Conservation (phyloP, 2,329 filamentous ascomycete species). For the Colletotrichum eleusines region DNA sequence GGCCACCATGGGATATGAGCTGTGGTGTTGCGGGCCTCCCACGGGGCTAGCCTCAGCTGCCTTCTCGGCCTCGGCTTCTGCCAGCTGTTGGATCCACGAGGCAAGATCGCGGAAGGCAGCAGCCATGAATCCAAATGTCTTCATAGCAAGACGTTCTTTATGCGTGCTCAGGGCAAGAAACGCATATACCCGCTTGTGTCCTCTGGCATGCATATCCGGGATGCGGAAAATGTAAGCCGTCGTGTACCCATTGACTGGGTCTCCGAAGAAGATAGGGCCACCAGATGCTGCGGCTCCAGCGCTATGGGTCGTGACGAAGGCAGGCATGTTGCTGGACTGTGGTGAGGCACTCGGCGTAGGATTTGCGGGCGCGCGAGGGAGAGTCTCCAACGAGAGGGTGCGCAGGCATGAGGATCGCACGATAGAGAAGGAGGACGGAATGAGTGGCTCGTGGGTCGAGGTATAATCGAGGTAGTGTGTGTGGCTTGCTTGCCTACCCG, state of each 20-base stretch:
- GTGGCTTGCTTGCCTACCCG: conserved; percentile 69
- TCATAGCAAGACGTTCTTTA: conserved; percentile 74
- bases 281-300: conserved; percentile 68
- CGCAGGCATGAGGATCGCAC: conserved; percentile 75
- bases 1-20: conserved; percentile 40
- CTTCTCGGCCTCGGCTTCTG: conserved; percentile 72
- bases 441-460: conserved; percentile 74
- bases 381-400: conserved; percentile 74
- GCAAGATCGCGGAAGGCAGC: conserved; percentile 74
- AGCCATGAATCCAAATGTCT: conserved; percentile 72
- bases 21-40: conserved; percentile 56
- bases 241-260: conserved; percentile 73
- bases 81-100: conserved; percentile 73
- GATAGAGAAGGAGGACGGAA: conserved; percentile 73
- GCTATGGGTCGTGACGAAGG: conserved; percentile 67
- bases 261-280: conserved; percentile 77
- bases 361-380: conserved; percentile 64
- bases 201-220: conserved; percentile 74
- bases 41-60: conserved; percentile 58
- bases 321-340: conserved; percentile 54
- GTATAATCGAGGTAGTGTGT: conserved; percentile 77
- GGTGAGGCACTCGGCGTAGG: conserved; percentile 46
- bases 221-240: conserved; percentile 79
- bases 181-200: conserved; percentile 77
- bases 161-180: conserved; percentile 75